Conservation (phyloP, 441 rosid species). For the Aleurites moluccanus region DNA sequence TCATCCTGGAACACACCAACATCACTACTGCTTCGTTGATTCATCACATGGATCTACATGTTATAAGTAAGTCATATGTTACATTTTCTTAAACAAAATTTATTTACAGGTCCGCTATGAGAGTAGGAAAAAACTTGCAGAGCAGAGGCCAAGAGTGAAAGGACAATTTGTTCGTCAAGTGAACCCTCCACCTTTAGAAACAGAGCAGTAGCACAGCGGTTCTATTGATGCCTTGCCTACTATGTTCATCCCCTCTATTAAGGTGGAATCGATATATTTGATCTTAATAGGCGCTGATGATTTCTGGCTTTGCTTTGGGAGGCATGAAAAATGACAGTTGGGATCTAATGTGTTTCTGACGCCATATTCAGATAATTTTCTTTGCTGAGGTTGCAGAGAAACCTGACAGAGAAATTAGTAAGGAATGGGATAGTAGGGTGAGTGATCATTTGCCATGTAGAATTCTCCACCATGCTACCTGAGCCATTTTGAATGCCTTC, state of each 20-base stretch:
- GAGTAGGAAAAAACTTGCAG: constrained; percentile 85
- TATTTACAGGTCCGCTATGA: constrained; percentile 74
- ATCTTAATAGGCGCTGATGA: neutral
- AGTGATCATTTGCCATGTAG: neutral
- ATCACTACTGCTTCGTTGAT: neutral
- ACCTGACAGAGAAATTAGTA: neutral
- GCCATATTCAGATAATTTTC: neutral
- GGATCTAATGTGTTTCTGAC: constrained; percentile 10
- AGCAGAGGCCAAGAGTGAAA: constrained; percentile 84
- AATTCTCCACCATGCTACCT: neutral
- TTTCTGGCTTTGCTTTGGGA: neutral
- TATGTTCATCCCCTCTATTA: neutral
- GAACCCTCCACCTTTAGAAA: constrained; percentile 31
- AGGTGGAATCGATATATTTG: neutral
- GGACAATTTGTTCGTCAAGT: constrained; percentile 86
- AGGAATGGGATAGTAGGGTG: neutral
- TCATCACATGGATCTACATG: neutral
- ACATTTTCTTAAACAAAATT: neutral
- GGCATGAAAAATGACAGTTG: neutral
- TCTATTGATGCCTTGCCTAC: neutral
- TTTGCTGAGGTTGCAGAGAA: neutral
- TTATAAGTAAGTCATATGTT: neutral
- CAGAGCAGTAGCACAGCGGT: constrained; percentile 14
- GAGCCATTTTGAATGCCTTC: neutral
- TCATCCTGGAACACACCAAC: neutral